Base-by-base conservation (phyloP, 148 eudicot genomes). In the Limonium bicolor region DNA sequence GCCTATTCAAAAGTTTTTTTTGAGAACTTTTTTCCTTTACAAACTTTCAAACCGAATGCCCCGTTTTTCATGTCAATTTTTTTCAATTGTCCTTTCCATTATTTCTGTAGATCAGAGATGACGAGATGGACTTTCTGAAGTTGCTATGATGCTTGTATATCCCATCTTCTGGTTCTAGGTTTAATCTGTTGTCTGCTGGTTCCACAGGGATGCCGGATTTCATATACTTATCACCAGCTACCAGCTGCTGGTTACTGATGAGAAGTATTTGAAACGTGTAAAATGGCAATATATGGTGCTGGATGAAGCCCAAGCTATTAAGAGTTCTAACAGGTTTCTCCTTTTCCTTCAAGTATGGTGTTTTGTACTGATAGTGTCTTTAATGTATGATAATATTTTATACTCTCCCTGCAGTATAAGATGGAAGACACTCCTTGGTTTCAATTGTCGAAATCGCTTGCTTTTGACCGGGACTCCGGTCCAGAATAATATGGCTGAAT, bases 401-500 rank as follows among this genome's bases (percentile, higher is more conserved):
- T 24, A 62, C 66, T 53, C 36, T 7, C 46, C 16, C 46, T 65
- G 68, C 94, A 90, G 97, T 69, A 77, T 80, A 77, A 68, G 97
- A 68, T 90, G 97, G 97, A 90, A 84, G 71, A 90, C 93, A n/a
- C 71, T 90, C 50, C 87, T 84, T 56, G 75, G 87, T 51, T 90
- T 90, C 58, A 84, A 90, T 55, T 90, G 97, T 63, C 77, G 97
- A 54, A 90, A 90, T 53, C 95, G 97, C 52, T 71, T 90, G 82
- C 86, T 90, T 50, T 66, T 90, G 56, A 90, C 97, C 41, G 97
- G 97, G 35, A 90, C 97, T 2, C 97, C 97, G 25, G 64, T 90
- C 58, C 97, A 90, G 61, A 90, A 90, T 61, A 90, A 90, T 72
- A 90, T 90, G 97, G 97, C 97, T 58, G 97, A 90, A 55, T 66